Conservation (phyloP, 1,139 yeast species). For the Suhomyces taliae region DNA sequence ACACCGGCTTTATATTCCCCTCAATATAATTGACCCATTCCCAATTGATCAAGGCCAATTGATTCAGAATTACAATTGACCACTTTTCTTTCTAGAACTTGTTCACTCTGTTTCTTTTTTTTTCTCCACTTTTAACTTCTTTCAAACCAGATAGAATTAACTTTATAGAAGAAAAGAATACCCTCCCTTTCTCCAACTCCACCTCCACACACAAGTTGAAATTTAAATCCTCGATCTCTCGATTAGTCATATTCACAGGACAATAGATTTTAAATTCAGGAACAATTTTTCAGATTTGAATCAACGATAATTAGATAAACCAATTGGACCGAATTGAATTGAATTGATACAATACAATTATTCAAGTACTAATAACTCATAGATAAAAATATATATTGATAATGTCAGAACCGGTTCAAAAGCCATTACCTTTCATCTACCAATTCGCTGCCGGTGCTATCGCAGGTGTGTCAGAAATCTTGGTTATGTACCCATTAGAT, state of each 20-base stretch:
- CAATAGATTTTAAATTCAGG: background rate
- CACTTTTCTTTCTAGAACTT: background rate
- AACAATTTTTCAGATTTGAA: background rate
- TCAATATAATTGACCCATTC: background rate
- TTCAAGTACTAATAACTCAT: constrained; percentile 8
- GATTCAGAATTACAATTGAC: background rate
- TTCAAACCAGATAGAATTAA: too few relatives aligned
- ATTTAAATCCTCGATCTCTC: background rate
- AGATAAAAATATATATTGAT: background rate
- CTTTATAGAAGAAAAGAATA: too few relatives aligned
- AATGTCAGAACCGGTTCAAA: constrained; percentile 32
- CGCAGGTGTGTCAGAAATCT: constrained; percentile 96
- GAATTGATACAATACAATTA: background rate
- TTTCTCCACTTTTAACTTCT: background rate
- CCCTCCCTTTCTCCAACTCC: background rate
- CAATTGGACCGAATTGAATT: background rate
- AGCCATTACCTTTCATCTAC: constrained; percentile 75
- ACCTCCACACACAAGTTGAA: background rate
- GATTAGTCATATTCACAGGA: background rate
- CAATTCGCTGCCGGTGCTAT: constrained; percentile 94
- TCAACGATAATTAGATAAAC: background rate
- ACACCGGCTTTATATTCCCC: constrained; percentile 3
- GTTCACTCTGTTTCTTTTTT: background rate
- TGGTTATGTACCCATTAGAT: constrained; percentile 97
- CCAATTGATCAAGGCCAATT: too few relatives aligned